Evolutionary conservation across 495 filamentous ascomycete species (phyloP).

Genomic region (Glutinoglossum americanum): DNA sequence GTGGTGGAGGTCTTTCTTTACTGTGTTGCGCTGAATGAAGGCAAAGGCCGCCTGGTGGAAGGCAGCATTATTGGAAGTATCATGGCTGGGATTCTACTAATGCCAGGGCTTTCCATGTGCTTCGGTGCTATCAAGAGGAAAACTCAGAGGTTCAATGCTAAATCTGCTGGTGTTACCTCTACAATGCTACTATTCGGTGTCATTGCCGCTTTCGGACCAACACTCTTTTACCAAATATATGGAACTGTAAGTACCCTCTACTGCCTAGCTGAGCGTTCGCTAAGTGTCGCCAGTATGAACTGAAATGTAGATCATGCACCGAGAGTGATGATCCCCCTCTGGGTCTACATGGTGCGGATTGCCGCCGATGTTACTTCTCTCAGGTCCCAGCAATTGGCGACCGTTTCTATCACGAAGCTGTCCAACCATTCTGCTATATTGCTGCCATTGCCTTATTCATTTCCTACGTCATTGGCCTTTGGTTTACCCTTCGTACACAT

Average conservation of each 20-base stretch:
- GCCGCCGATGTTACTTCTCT: constrained; percentile 81
- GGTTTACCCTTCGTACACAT: constrained; percentile 92
- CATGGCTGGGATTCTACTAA: constrained; percentile 86
- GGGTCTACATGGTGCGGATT: constrained; percentile 33
- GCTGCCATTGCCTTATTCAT: constrained; percentile 70
- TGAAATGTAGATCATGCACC: constrained; percentile 66
- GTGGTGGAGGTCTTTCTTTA: constrained; percentile 97
- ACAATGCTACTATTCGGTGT: constrained; percentile 97
- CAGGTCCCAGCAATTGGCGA: constrained; percentile 73
- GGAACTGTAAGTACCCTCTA: constrained; percentile 43
- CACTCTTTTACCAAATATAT: constrained; percentile 98
- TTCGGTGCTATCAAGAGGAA: constrained; percentile 96
- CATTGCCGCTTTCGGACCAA: constrained; percentile 92
- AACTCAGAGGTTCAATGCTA: constrained; percentile 95
- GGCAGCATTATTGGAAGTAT: constrained; percentile 95
- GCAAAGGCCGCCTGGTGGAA: constrained; percentile 83
- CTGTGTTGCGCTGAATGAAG: constrained; percentile 79
- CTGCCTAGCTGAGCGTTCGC: constrained; percentile 4
- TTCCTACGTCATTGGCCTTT: constrained; percentile 80
- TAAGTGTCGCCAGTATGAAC: constrained; percentile 49
- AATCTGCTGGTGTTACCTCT: constrained; percentile 88
- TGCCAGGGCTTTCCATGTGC: constrained; percentile 96
- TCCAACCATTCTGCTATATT: constrained; percentile 82
- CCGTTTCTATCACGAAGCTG: constrained; percentile 69
- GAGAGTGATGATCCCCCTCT: constrained; percentile 18